Conservation (phyloP, 164 flowering plant species). For the Sedum album region DNA sequence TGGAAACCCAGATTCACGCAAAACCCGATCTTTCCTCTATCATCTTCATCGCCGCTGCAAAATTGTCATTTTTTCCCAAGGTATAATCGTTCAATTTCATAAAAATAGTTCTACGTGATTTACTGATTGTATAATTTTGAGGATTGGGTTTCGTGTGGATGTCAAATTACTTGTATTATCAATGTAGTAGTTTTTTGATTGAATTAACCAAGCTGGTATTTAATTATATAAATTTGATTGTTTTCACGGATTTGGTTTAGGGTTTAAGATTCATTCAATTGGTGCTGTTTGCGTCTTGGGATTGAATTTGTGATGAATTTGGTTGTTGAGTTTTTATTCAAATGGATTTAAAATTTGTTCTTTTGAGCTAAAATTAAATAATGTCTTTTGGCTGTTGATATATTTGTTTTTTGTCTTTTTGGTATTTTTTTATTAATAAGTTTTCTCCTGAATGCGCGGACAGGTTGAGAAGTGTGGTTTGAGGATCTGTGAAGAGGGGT, state of each 20-base stretch:
- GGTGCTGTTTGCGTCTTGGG: not conserved
- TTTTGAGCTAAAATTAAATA: not conserved
- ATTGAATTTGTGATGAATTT: not conserved
- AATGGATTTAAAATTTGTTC: not conserved
- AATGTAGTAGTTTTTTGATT: too few species aligned
- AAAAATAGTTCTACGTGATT: too few species aligned
- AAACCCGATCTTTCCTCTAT: not conserved
- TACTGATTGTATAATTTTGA: not conserved
- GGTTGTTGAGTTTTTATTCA: not conserved
- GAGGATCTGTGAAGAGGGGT: slow-evolving; percentile 1
- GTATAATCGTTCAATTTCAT: not conserved
- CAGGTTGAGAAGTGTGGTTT: not conserved
- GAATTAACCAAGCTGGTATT: too few species aligned
- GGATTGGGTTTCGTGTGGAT: not conserved
- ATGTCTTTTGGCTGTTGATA: not conserved
- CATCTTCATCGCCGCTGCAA: not conserved
- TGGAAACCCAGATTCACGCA: not conserved
- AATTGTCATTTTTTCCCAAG: not conserved
- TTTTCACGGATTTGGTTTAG: too few species aligned
- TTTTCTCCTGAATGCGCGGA: not conserved
- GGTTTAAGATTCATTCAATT: not conserved
- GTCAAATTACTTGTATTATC: not conserved
- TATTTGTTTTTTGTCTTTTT: not conserved
- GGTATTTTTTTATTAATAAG: not conserved
- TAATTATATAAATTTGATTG: too few species aligned